Conservation (phyloP, 352 stramenopile species). For the Aphanomyces stellatus region DNA sequence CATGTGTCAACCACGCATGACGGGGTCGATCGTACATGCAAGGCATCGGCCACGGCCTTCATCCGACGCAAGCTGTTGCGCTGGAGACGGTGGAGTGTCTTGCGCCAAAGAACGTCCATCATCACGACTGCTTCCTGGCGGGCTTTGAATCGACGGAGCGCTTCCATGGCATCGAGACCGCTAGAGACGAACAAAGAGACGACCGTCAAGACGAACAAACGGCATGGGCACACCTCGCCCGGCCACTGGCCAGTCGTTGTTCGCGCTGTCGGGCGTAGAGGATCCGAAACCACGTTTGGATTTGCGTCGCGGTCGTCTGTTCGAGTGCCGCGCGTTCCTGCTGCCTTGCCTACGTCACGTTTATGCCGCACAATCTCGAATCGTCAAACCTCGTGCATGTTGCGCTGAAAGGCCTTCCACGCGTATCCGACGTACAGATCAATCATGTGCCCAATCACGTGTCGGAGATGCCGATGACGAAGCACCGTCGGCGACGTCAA, state of each 20-base stretch:
- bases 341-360: not conserved
- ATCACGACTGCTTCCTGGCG: not conserved
- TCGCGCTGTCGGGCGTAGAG: constrained; percentile 6
- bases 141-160: not conserved
- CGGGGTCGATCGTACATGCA: not conserved
- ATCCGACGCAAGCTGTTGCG: not conserved
- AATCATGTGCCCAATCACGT: constrained; percentile 51
- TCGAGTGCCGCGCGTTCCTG: constrained; percentile 27
- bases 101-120: constrained; percentile 7
- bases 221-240: not conserved
- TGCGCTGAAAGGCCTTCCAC: constrained; percentile 26
- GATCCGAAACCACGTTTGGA: constrained; percentile 42
- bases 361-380: no score
- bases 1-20: not conserved
- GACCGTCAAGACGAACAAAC: not conserved
- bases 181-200: not conserved
- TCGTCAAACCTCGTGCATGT: not conserved
- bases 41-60: not conserved
- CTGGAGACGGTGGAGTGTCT: constrained; percentile 10
- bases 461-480: constrained; percentile 29
- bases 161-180: constrained; percentile 12
- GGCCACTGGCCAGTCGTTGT: not conserved
- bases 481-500: constrained; percentile 37
- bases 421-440: constrained; percentile 51
- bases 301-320: constrained; percentile 19